Evolutionary conservation across 805 yeast species (phyloP), one percentile per base, ranked within the genome.

Genomic region (Maudiozyma barnettii): DNA sequence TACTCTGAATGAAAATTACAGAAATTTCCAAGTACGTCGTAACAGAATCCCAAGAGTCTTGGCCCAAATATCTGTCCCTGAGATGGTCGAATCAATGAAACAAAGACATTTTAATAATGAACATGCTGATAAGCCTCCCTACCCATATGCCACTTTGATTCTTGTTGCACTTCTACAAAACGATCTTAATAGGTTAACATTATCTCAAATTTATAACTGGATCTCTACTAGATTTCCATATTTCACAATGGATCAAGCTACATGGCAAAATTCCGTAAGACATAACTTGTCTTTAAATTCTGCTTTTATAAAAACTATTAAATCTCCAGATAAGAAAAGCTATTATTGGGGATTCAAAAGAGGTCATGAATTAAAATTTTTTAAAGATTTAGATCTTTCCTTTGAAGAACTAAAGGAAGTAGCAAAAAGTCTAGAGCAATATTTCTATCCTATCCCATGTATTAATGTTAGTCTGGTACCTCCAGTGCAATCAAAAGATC

Each of bases 211-310:
- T 40, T 91, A 91, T 68, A 74, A 72, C 54, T 91, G 99, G 99
- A 91, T 91, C 41, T 79, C 91, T 10, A 80, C 79, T 43, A 81
- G 91, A 23, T 91, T 89, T 66, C 77, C 73, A 52, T 90, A 81
- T 63, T 91, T 90, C 66, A 78, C 81, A 51, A 78, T 77, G 52
- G 82, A 84, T 48, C 93, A 87, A 54, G 82, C 84, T 12, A 96
- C 96, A 18, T 91, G 98, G 98, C 96, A 90, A 66, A 91, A 91
- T 66, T 89, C 96, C 30, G 90, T 91, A 51, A 81, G 99, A 51
- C 99, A 91, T 66, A 91, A 91, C 54, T 71, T 91, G 36, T 87
- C 96, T n/a, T 74, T 91, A 55, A 91, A 90, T 65, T 87, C 88
- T 60, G 95, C 97, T 0, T 91, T 91, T 61, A 72, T 82, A 45